These are phyloP conservation scores for Fusarium sp. DNA, from an alignment of 2,329 filamentous ascomycete genomes.

Conservation along the genomic window DNA sequence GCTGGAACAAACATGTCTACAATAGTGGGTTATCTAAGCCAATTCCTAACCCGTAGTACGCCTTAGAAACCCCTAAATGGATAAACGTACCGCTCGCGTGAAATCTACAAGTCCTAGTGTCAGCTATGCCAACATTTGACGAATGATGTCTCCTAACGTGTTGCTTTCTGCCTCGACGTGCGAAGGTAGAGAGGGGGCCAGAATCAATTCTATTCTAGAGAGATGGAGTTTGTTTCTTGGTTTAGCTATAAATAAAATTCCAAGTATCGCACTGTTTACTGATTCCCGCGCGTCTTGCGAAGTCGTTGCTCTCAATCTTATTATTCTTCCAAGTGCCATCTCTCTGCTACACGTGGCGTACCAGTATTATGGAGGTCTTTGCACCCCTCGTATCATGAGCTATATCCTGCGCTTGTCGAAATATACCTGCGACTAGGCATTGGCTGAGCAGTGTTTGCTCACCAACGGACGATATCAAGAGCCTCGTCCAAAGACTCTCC, in stretches of 20 bases:
- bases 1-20: no score
- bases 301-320: neutral
- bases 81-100: no score
- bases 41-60: no score
- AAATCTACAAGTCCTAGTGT: conserved; percentile 8
- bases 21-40: no score
- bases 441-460: neutral
- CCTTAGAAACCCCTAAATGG: no score
- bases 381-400: neutral
- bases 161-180: neutral
- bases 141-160: neutral
- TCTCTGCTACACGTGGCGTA: neutral
- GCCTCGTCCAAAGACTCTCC: neutral
- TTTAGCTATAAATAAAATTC: neutral
- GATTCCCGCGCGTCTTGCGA: neutral
- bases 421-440: neutral
- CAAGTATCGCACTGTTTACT: neutral
- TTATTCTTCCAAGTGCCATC: neutral
- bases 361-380: neutral
- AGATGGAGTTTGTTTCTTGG: neutral
- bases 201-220: neutral
- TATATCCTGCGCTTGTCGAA: conserved; percentile 2
- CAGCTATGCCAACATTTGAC: neutral
- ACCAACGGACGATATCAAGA: neutral
- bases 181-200: neutral